Base-by-base conservation (phyloP, 441 rosid species). In the Hypseocharis bilobata region DNA sequence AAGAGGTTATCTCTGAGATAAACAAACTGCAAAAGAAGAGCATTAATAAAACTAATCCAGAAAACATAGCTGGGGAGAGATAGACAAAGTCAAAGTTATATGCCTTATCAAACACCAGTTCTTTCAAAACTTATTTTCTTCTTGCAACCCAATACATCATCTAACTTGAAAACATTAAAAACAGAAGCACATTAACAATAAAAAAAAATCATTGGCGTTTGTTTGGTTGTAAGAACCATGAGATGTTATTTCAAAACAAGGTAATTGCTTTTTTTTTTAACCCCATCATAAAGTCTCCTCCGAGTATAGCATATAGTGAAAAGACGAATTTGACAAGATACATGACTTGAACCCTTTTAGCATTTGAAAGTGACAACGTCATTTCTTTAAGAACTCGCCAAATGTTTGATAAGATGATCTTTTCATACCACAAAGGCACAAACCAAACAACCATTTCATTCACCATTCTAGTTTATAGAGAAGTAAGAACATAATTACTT, bases 1-100 rank as follows among this genome's bases (percentile, higher is more conserved):
- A 93, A 77, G 70, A 93, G 92, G 78, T 93, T 93, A 80, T 91
- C 99, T 81, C 99, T 83, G 55, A 93, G 95, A 80, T 93, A 93
- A 70, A 93, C 96, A 82, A 93, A 93, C 99, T 93, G 88, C 77
- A 62, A 67, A 68, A 79, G 26, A 78, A 70, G 65, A 66, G 55
- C 7, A 63, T 62, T 36, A 67, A 58, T 67, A 16, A 56, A 66
- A 23, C 25, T 1, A 54, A 23, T 23, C 1, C 59, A 25, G n/a
- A n/a, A 54, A 54, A 25, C 11, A 23, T 5, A 23, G 14, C 23
- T 13, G 16, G 23, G 13, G 30, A 54, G 30, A 54, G 16, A 8
- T 6, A 23, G 23, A 25, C 10, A 25, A 11, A 20, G 17, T 54
- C 25, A 5, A 25, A 54, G 17, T 25, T 54, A 25, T 30, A 54